Evolutionary conservation across 2,329 filamentous ascomycete genomes (phyloP), one percentile per base, ranked within the genome.

Genomic region (Colletotrichum sidae): DNA sequence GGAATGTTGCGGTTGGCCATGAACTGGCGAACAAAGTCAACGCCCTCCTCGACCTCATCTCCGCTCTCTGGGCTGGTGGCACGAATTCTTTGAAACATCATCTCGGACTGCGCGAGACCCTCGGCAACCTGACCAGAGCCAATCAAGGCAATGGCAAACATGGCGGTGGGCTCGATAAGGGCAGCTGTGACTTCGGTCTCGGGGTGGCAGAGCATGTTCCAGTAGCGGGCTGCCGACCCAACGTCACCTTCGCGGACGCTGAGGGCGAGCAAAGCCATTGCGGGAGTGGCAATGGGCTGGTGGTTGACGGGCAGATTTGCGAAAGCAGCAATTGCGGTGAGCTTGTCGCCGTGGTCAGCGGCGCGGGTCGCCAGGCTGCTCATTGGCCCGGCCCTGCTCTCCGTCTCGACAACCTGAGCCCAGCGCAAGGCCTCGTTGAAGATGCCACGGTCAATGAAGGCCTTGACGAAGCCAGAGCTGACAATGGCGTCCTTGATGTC

Each of bases 111-210:
- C 11, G 85, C 82, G 64, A 98, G 79, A 54, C 91, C 96, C 73
- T 95, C 92, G n/a, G 90, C 88, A 53, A 94, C 87, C 72, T 94
- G 90, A 46, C 94, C 93, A 68, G 92, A 93, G 58, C 92, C 92
- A 74, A 98, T 91, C 77, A 98, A 84, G 52, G 94, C 93, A 62
- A 97, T 88, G 12, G 92, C 89, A 73, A 95, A 97, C 93, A 97
- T 97, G 62, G 92, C 88, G 11, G 93, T 91, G 33, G 94, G 92
- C 80, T 97, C 94, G 68, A 97, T 91, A 77, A 96, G 90, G 38
- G 88, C 82, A 58, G 84, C 76, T 11, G 86, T 85, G 39, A 88
- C 84, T 55, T 84, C 81, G 72, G 88, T 83, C 64, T 88, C 85
- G 2, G 89, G 84, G 44, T 82, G 85, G 68, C 85, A 88, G 58